Base-by-base conservation (phyloP, 306 rosid genomes). In the Gastrolobium bilobum region DNA sequence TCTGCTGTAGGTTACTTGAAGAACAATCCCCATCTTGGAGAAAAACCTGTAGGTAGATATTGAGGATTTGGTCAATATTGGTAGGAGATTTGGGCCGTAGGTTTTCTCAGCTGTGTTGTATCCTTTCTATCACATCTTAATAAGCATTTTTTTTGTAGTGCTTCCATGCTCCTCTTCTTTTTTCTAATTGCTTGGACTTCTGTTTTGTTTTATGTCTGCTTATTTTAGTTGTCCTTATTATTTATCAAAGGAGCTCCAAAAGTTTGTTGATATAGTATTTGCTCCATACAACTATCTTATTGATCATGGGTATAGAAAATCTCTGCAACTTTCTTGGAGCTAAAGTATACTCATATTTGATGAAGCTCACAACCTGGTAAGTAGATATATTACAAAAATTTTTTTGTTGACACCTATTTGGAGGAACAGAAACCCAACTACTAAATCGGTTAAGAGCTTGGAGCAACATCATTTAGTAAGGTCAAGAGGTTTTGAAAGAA, bases 271-370 rank as follows among this genome's bases (percentile, higher is more conserved):
- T 88, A 87, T 94, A 81, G 48, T 91, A 60, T 94, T 92, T 67
- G 93, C 97, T 80, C 99, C 99, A 74, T 94, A 94, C 79, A 94
- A 94, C 85, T 94, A 92, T 92, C 95, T 94, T 65, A 94, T 94
- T 77, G 97, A 92, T 74, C 97, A 81, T 60, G 89, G 79, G 37
- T 73, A 80, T 76, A 86, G 99, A 77, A 85, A 87, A 2, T 71
- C 85, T 70, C 74, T 94, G 67, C 71, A 59, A 48, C n/a, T 94
- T 81, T 38, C 84, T 37, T 94, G 97, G 97, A 46, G 53, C 78
- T 79, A 90, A 76, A 92, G 99, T 60, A 31, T 94, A 77, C 95
- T 94, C 89, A 91, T 94, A 83, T 94, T 94, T 81, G 99, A 94
- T 44, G 99, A 94, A 91, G 99, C 97, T 84, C 99, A 94, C 86